Evolutionary conservation across 2,329 filamentous ascomycete species (phyloP), one percentile per base, ranked within the genome.

Genomic region (Clonostachys byssicola): DNA sequence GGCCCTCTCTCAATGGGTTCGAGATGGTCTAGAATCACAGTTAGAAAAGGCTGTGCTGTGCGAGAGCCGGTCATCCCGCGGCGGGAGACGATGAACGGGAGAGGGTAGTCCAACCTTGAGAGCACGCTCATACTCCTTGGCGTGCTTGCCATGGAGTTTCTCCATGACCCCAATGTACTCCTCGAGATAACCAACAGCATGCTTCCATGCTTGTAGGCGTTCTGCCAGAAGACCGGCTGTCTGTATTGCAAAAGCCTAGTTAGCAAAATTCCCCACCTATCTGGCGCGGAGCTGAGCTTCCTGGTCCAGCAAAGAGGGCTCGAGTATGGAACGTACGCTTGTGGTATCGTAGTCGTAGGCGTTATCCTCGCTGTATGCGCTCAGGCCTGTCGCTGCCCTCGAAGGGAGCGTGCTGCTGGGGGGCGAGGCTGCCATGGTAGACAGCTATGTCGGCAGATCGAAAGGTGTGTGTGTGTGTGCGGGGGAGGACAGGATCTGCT

Each of bases 121-220:
- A 10, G 94, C 85, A 70, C 89, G 92, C 73, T 97, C 92, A 61
- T 96, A 96, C 67, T 97, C 92, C 73, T 96, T 97, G 47, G 89
- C 84, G 57, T 96, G 87, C 12, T 81, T 78, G 62, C 85, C 86
- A 62, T 96, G 86, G 49, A 89, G 77, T 76, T 92, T 96, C 67
- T 96, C 91, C 5, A 91, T 89, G 7, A 88, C 85, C 33, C 73
- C 74, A 59, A 97, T 78, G 65, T 96, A 99, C 45, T 95, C 90
- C 68, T 97, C 91, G 43, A 99, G 78, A 62, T 96, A 92, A 48
- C 78, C 89, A 52, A 91, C 89, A 51, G 92, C 89, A 66, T 97
- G 92, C 67, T 96, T 97, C 91, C 91, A 99, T 42, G 94, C 94
- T 60, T 89, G 87, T 51, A 99, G 77, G 54, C 94, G 84, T 73